Conservation (phyloP, 2,329 filamentous ascomycete species). For the Aspergillus ustus region DNA sequence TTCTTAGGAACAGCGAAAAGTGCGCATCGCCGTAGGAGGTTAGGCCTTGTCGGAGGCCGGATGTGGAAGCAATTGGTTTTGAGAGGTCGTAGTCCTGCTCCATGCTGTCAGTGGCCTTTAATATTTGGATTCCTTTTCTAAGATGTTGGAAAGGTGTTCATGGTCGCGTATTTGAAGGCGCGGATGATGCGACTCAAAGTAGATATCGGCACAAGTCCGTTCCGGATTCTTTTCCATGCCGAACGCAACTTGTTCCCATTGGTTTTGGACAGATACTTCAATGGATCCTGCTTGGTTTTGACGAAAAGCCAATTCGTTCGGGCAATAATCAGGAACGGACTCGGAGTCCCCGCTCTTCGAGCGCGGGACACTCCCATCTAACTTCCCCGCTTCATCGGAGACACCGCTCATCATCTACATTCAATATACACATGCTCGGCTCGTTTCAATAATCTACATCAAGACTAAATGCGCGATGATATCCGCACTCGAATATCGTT, state of each 20-base stretch:
- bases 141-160: neutral
- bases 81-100: constrained; percentile 59
- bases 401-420: neutral
- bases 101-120: neutral
- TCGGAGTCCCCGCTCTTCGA: neutral
- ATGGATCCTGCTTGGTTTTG: constrained; percentile 3
- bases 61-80: constrained; percentile 54
- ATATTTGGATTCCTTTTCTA: no score
- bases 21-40: constrained; percentile 74
- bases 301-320: constrained; percentile 1
- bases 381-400: neutral
- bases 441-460: constrained; percentile 1
- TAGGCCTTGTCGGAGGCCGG: constrained; percentile 67
- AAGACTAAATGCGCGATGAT: constrained; percentile 42
- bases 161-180: constrained; percentile 4
- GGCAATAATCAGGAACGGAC: neutral
- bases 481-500: constrained; percentile 61
- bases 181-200: constrained; percentile 43
- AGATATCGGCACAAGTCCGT: constrained; percentile 21
- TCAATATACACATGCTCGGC: neutral
- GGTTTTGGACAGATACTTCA: neutral
- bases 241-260: neutral
- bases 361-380: neutral
- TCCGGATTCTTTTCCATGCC: constrained; percentile 25
- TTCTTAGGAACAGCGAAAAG: constrained; percentile 75